Evolutionary conservation across 306 rosid genomes (phyloP), one percentile per base, ranked within the genome.

Genomic region (Malus orientalis): DNA sequence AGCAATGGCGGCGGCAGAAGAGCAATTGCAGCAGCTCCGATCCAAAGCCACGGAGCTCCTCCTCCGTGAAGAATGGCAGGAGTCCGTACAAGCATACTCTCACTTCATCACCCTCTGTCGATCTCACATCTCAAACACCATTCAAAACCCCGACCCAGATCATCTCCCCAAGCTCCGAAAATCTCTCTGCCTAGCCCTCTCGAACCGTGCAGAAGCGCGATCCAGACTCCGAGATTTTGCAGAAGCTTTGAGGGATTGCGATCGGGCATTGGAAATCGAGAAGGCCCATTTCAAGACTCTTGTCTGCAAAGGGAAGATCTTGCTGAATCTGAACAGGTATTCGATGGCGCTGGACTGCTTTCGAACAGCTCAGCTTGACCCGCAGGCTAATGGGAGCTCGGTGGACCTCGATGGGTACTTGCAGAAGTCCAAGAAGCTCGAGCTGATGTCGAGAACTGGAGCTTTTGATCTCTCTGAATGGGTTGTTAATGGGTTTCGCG

Each of bases 41-140:
- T 90, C 97, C 77, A 94, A 82, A 85, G 98, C 98, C 81, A 78
- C 93, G 6, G 96, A 94, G 76, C 89, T 88, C 47, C 79, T 91
- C 71, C 81, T 94, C 20, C 86, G 96, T 90, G 97, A 91, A 84
- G 96, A 94, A 85, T 94, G 97, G 96, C 79, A 71, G 2, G 91
- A 89, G 0, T 80, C 95, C 3, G 75, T 92, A 23, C 47, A 73
- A 1, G 80, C 87, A 10, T 94, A 90, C 76, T 86, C 96, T 29
- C 85, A 81, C 4, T 84, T 91, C 87, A 90, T 91, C 81, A 53
- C 68, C 16, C 84, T 87, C 74, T 87, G 93, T 86, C 85, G 78
- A 70, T 65, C 80, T 64, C 89, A 82, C 15, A 66, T 76, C 69
- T 53, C 82, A 7, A 63, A 67, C 2, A 10, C 74, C 25, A 57